Evolutionary conservation across 2,329 filamentous ascomycete genomes (phyloP).

Genomic region (Aureobasidium sp.): DNA sequence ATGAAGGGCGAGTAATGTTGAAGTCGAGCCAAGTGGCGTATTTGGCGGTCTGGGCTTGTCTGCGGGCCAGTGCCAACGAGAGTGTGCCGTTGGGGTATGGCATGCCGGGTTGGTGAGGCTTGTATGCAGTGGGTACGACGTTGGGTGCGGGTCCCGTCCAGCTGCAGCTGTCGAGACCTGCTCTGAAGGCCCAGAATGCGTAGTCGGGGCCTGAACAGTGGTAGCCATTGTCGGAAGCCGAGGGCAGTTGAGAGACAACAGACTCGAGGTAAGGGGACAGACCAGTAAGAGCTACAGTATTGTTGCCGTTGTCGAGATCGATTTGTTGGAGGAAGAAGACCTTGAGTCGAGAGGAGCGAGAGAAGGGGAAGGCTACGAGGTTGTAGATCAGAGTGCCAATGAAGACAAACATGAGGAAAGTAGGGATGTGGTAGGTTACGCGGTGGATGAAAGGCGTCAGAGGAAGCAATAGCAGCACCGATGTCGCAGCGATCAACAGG

Average conservation of each 20-base stretch:
- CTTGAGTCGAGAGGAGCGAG: slow-evolving; percentile 68
- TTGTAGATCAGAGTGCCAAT: slow-evolving; percentile 76
- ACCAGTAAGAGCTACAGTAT: slow-evolving; percentile 61
- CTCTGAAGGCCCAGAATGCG: slow-evolving; percentile 30
- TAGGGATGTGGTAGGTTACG: slow-evolving; percentile 71
- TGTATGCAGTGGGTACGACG: slow-evolving; percentile 38
- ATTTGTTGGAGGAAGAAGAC: slow-evolving; percentile 78
- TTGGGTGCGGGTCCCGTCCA: slow-evolving; percentile 63
- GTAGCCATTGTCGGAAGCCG: slow-evolving; percentile 51
- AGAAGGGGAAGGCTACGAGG: slow-evolving; percentile 81
- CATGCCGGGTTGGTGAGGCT: neutral
- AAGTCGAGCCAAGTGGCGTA: slow-evolving; percentile 53
- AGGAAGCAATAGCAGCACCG: slow-evolving; percentile 66
- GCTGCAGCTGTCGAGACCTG: slow-evolving; percentile 55
- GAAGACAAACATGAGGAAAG: slow-evolving; percentile 66
- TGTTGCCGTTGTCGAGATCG: slow-evolving; percentile 62
- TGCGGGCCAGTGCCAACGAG: slow-evolving; percentile 24
- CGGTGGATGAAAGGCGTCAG: slow-evolving; percentile 79
- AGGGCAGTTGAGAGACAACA: slow-evolving; percentile 63
- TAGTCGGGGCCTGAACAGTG: slow-evolving; percentile 31
- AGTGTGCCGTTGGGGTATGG: slow-evolving; percentile 16
- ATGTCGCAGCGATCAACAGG: slow-evolving; percentile 57
- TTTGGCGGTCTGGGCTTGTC: neutral
- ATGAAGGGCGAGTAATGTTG: slow-evolving; percentile 44
- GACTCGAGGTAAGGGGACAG: slow-evolving; percentile 57